These are phyloP conservation scores for Trichoderma koningii DNA, from an alignment of 2,329 filamentous ascomycete species.

Conservation along the genomic window DNA sequence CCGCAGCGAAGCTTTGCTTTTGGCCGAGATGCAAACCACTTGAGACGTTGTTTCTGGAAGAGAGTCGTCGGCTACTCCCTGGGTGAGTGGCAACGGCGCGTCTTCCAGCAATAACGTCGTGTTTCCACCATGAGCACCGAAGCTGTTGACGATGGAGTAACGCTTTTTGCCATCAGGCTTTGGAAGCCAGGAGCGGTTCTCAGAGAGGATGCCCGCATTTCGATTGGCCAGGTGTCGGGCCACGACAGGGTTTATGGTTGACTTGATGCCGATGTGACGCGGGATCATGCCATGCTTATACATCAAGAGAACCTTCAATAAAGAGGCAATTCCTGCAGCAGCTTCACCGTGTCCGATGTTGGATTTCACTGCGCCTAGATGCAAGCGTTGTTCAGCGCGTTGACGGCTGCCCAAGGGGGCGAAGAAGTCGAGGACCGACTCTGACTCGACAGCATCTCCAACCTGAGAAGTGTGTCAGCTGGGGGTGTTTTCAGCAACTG, in stretches of 20 bases:
- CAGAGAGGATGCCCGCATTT: slow-evolving; percentile 49
- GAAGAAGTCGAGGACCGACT: slow-evolving; percentile 66
- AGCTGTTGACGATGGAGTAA: slow-evolving; percentile 65
- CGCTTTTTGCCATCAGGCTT: slow-evolving; percentile 29
- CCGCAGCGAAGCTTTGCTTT: slow-evolving; percentile 10
- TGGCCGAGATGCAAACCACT: slow-evolving; percentile 16
- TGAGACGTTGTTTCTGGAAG: background rate
- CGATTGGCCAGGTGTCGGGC: slow-evolving; percentile 59
- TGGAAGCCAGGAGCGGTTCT: background rate
- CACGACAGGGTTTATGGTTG: slow-evolving; percentile 59
- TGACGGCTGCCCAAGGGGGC: slow-evolving; percentile 53
- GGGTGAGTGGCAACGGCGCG: slow-evolving; percentile 39
- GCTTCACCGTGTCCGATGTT: slow-evolving; percentile 68
- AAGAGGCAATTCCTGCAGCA: slow-evolving; percentile 60
- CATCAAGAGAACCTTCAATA: slow-evolving; percentile 68
- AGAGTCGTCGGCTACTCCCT: background rate
- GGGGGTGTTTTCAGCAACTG: background rate
- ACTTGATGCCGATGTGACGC: slow-evolving; percentile 66
- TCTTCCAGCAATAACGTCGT: slow-evolving; percentile 65
- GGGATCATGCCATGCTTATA: slow-evolving; percentile 62
- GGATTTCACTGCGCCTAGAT: slow-evolving; percentile 64
- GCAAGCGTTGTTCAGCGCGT: slow-evolving; percentile 53
- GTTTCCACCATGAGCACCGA: slow-evolving; percentile 71
- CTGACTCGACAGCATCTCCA: slow-evolving; percentile 75
- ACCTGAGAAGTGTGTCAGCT: background rate